Evolutionary conservation across 805 yeast genomes (phyloP), one percentile per base, ranked within the genome.

Genomic region (Crinitomyces ghanaensis): DNA sequence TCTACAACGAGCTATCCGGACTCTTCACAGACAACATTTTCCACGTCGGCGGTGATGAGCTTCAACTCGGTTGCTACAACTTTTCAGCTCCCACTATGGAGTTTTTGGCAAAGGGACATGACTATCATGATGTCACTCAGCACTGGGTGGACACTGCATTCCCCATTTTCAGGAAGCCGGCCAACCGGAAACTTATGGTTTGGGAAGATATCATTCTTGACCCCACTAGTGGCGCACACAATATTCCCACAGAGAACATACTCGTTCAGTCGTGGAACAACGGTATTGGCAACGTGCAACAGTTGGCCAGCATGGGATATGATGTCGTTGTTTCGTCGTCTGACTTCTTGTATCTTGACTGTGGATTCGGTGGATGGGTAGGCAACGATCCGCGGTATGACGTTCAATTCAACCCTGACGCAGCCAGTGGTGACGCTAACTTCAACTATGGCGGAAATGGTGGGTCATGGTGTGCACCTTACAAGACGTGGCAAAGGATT

Each of bases 21-120:
- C 34, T 60, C 11, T 63, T 62, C 41, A 28, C 41, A 4, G 66
- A 62, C 38, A 41, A 54, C 28, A 43, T 57, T n/a, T 60, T 60
- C 51, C 68, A 63, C 39, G 63, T 61, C 24, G 68, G 68, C 4
- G 51, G 47, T 23, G 67, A 63, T 38, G 68, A 63, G 43, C 42
- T 62, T 32, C 51, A 46, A 21, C 40, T 49, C 7, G 39, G 37
- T 4, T 62, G 68, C 43, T 61, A 57, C 47, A 54, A 57, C 35
- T 46, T 37, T 32, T 56, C 63, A 1, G 22, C 34, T 5, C 19
- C 33, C n/a, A 44, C 53, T 6, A 42, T 39, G 34, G 46, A 50
- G 3, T 60, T 61, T 58, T 38, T 38, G 15, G 49, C 52, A 23
- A 43, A 39, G n/a, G 54, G 46, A 5, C 46, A 54, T 31, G 50